Evolutionary conservation across 345 rosid genomes (phyloP).

Genomic region (Citrus sinensis): DNA sequence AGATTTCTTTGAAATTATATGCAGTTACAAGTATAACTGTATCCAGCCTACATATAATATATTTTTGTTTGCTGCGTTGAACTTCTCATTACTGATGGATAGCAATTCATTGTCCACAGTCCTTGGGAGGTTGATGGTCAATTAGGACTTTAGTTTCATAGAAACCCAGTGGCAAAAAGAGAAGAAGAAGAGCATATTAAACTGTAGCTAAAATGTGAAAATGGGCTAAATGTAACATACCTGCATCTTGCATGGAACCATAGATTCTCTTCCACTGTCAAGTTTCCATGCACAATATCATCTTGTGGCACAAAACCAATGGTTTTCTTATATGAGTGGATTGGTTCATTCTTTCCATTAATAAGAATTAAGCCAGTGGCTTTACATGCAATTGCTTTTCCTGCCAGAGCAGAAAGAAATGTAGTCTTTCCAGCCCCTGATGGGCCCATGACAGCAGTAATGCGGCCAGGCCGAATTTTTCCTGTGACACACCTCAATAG

Average conservation of each 20-base stretch:
- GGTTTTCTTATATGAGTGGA: slow-evolving; percentile 78
- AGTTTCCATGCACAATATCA: slow-evolving; percentile 90
- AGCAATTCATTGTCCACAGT: background rate
- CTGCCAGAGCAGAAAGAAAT: slow-evolving; percentile 82
- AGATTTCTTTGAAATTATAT: background rate
- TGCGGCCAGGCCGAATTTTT: slow-evolving; percentile 71
- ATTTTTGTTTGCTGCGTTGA: background rate
- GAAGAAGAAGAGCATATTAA: background rate
- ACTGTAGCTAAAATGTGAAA: background rate
- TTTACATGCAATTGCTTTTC: slow-evolving; percentile 79
- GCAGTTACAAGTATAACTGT: background rate
- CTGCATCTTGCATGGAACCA: slow-evolving; percentile 96
- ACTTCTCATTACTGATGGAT: background rate
- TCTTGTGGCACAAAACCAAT: slow-evolving; percentile 96
- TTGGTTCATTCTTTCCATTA: slow-evolving; percentile 68
- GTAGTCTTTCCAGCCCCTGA: slow-evolving; percentile 99
- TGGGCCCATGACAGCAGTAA: slow-evolving; percentile 97
- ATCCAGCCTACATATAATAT: background rate
- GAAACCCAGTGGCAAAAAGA: background rate
- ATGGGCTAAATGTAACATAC: slow-evolving; percentile 21
- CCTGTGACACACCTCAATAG: slow-evolving; percentile 81
- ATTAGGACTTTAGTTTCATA: background rate
- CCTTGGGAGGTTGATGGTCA: background rate
- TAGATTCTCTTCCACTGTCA: slow-evolving; percentile 94
- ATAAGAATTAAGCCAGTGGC: slow-evolving; percentile 63